phyloP scores from a whole-genome alignment of 176 grass and related monocot species.

The Avena sativa region DNA sequence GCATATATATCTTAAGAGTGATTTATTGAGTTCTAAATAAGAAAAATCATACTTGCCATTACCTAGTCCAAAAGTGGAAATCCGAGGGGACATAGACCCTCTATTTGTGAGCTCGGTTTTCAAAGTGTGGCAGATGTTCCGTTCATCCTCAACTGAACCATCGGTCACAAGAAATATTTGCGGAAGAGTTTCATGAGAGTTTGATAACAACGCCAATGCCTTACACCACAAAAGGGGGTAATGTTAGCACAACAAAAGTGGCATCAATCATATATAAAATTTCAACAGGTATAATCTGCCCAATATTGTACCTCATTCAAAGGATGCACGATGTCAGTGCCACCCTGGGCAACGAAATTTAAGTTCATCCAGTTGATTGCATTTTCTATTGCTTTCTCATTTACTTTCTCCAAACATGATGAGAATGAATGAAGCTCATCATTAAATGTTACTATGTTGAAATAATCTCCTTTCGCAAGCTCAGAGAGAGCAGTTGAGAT shows the following conservation, averaged over 20 bases:
- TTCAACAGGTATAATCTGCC: slow-evolving; percentile 16
- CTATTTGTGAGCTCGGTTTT: slow-evolving; percentile 53
- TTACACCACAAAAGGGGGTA: slow-evolving; percentile 35
- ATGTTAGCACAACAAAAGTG: slow-evolving; percentile 32
- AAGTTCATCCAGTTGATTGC: slow-evolving; percentile 72
- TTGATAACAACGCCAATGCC: slow-evolving; percentile 72
- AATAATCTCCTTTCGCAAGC: slow-evolving; percentile 68
- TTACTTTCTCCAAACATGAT: slow-evolving; percentile 74
- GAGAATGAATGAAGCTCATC: slow-evolving; percentile 77
- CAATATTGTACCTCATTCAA: slow-evolving; percentile 72
- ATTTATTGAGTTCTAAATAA: slow-evolving; percentile 8
- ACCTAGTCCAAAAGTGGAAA: slow-evolving; percentile 98
- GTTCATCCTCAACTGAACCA: slow-evolving; percentile 85
- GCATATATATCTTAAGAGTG: not conserved
- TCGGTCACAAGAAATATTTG: slow-evolving; percentile 98
- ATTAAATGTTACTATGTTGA: slow-evolving; percentile 91
- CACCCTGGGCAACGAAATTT: slow-evolving; percentile 71
- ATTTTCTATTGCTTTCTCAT: slow-evolving; percentile 68
- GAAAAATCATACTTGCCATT: slow-evolving; percentile 36
- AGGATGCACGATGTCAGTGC: slow-evolving; percentile 81
- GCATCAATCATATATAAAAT: slow-evolving; percentile 2
- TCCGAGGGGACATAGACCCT: slow-evolving; percentile 69
- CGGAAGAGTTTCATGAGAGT: slow-evolving; percentile 62
- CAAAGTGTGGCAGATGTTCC: slow-evolving; percentile 72
- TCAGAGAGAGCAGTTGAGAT: slow-evolving; percentile 69